phyloP scores from a whole-genome alignment of 805 yeast species.

The Teunomyces gatunensis region DNA sequence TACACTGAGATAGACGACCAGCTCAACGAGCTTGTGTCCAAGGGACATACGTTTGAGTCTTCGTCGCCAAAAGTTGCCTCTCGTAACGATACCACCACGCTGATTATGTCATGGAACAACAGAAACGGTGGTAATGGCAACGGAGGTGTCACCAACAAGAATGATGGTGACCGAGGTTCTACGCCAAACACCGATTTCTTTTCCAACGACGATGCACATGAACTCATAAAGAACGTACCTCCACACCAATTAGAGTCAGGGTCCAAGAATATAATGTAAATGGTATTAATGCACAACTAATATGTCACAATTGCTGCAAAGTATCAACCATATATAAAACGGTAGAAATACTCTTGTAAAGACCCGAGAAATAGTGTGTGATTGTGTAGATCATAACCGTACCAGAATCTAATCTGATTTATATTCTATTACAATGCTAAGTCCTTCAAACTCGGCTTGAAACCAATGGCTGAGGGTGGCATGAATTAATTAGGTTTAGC shows the following conservation, averaged over 20 bases:
- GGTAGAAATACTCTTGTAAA: no score
- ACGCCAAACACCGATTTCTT: constrained; percentile 28
- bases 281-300: not conserved
- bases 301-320: not conserved
- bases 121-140: not conserved
- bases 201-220: constrained; percentile 18
- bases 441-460: no score
- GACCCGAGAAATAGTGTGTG: no score
- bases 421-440: no score
- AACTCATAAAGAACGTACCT: not conserved
- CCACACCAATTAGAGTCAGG: not conserved
- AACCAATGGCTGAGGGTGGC: no score
- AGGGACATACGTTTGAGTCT: constrained; percentile 12
- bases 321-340: not conserved
- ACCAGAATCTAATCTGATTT: no score
- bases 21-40: constrained; percentile 16
- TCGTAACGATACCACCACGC: constrained; percentile 35
- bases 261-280: not conserved
- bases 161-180: constrained; percentile 14
- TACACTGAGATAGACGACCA: constrained; percentile 20
- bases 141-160: constrained; percentile 1
- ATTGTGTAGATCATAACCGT: no score
- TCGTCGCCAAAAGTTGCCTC: constrained; percentile 35
- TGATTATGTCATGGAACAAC: constrained; percentile 25
- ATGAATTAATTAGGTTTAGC: no score